Evolutionary conservation across 257 asterid species (phyloP), one percentile per base, ranked within the genome.

Genomic region (Plantago ovata): DNA sequence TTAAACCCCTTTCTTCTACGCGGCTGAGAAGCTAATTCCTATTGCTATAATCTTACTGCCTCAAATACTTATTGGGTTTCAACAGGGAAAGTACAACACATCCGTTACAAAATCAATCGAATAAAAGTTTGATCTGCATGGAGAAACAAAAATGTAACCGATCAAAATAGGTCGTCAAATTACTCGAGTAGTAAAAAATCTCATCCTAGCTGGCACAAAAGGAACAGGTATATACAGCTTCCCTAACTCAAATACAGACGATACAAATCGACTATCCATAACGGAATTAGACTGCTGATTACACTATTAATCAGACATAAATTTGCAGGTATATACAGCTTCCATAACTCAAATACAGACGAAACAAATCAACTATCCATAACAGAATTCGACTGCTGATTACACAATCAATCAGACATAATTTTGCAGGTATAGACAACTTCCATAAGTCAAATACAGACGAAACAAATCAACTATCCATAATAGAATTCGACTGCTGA

Each of bases 81-180:
- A 47, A 45, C 62, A 38, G 48, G 56, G 53, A 77, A 58, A 69
- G 63, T 60, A 71, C 80, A 41, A 59, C 63, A 38, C 78, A 75
- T 78, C 77, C 65, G 78, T 71, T 70, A 71, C 51, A 48, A 54
- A 47, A 66, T 24, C 53, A 54, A 47, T 66, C 9, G 16, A 57
- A 62, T 51, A 63, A 47, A 53, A 48, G 50, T 62, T 43, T 42
- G 53, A 43, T 63, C 84, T 72, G 81, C 80, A 71, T 60, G 58
- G 46, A 56, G 53, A 60, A 63, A 72, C 36, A 71, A n/a, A n/a
- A n/a, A n/a, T n/a, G n/a, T n/a, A n/a, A n/a, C n/a, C n/a, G n/a
- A n/a, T n/a, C n/a, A n/a, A 61, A 53, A 52, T 38, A 53, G 6
- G 56, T 49, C 19, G 52, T 15, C 51, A 58, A 59, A 63, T 64